A percentile compares a stretch with the other conserved stretches of the same genome.
phyloP scores from a whole-genome alignment of 148 eudicot species.

The Heliamphora exappendiculata region DNA sequence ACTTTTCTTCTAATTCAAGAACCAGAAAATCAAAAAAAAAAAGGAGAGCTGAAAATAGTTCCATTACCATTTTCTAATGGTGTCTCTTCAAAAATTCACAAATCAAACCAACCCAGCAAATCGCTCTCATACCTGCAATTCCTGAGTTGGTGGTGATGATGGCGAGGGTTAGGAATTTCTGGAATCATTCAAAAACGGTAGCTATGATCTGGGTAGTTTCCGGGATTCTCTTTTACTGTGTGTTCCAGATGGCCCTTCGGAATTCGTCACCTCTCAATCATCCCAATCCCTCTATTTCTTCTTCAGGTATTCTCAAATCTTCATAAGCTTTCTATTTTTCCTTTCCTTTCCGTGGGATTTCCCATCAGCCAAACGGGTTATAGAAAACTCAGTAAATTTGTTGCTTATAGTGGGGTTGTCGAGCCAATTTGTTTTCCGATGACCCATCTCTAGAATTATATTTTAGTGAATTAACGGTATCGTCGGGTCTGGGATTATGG shows the following conservation, averaged over 20 bases:
- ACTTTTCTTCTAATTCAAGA: too few relatives aligned
- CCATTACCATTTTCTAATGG: too few relatives aligned
- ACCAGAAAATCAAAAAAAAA: too few relatives aligned
- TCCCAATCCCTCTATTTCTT: not conserved
- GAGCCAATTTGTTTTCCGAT: not conserved
- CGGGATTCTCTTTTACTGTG: slow-evolving; percentile 32
- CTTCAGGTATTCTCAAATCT: slow-evolving; percentile 32
- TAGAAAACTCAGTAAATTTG: not conserved
- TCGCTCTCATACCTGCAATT: not conserved
- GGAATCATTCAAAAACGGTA: slow-evolving; percentile 23
- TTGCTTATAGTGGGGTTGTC: not conserved
- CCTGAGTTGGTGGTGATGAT: slow-evolving; percentile 18
- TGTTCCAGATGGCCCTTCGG: slow-evolving; percentile 45
- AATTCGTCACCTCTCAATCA: slow-evolving; percentile 26
- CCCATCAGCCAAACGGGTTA: slow-evolving; percentile 3
- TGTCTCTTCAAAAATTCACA: too few relatives aligned
- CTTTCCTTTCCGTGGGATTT: not conserved
- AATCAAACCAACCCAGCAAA: not conserved
- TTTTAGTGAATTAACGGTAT: not conserved
- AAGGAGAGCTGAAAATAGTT: too few relatives aligned
- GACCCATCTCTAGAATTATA: not conserved
- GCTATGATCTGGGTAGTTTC: slow-evolving; percentile 53
- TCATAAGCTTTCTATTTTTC: not conserved
- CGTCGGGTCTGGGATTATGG: not conserved
- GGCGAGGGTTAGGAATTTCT: slow-evolving; percentile 39